These are phyloP conservation scores for Hemileccinum impolitum DNA, from an alignment of 768 basidiomycete genomes.

Conservation along the genomic window DNA sequence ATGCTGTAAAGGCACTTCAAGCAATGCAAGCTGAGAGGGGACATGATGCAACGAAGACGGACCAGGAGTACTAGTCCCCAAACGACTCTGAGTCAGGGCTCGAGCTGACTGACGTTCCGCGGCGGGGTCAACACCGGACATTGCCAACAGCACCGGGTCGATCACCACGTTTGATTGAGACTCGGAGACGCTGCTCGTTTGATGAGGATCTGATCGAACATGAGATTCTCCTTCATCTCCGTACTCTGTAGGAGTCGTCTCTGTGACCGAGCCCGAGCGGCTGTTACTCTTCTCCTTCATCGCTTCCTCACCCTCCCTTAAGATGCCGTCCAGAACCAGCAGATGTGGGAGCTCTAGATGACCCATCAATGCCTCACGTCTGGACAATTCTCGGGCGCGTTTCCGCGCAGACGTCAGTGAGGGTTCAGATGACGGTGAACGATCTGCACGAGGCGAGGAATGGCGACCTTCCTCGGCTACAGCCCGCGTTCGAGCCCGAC, in stretches of 20 bases:
- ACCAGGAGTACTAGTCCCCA: background rate
- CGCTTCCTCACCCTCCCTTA: slow-evolving; percentile 31
- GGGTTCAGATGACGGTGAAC: background rate
- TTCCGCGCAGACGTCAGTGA: background rate
- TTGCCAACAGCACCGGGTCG: slow-evolving; percentile 29
- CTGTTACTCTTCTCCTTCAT: slow-evolving; percentile 4
- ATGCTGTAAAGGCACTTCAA: background rate
- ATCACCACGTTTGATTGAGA: slow-evolving; percentile 21
- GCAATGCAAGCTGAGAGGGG: background rate
- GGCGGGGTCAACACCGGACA: slow-evolving; percentile 15
- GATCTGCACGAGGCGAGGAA: background rate
- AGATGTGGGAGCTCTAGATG: slow-evolving; percentile 31
- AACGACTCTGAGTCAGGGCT: background rate
- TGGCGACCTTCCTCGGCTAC: background rate
- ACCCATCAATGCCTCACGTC: slow-evolving; percentile 27
- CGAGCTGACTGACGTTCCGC: background rate
- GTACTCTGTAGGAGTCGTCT: background rate
- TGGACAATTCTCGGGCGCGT: background rate
- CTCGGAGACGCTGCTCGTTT: background rate
- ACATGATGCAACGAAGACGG: background rate
- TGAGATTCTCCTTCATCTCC: slow-evolving; percentile 2
- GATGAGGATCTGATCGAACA: background rate
- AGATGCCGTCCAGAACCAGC: slow-evolving; percentile 33
- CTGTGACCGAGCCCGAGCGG: slow-evolving; percentile 8
- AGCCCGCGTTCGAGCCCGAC: background rate